A percentile compares a stretch with the other conserved stretches of the same genome.
Evolutionary conservation across 169 alveolate genomes (phyloP).

Genomic region (Amoebophrya sp.): DNA sequence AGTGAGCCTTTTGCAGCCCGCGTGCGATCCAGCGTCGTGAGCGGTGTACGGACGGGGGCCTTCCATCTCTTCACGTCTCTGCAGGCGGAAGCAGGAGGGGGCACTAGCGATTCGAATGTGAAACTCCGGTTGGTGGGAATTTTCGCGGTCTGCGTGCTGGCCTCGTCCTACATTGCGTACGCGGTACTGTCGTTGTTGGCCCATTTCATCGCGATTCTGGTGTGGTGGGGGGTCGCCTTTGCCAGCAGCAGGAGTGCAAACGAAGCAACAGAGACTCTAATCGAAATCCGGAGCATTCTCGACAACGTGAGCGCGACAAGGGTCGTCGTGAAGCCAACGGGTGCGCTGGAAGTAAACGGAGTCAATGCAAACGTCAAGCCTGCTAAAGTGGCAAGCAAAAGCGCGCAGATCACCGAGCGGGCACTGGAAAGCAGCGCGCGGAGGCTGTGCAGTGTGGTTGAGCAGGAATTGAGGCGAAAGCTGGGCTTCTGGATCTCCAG

Average conservation of each 20-base stretch:
- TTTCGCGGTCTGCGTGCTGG: background rate
- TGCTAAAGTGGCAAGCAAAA: too few relatives aligned
- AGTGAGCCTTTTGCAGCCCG: background rate
- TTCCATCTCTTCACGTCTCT: background rate
- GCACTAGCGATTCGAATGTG: background rate
- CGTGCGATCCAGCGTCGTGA: background rate
- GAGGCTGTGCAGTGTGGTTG: background rate
- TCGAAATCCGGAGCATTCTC: background rate
- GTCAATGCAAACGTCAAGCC: background rate
- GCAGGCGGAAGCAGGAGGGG: background rate
- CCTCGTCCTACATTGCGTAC: background rate
- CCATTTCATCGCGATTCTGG: background rate
- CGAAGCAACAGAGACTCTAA: background rate
- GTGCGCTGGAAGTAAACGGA: background rate
- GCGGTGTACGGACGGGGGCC: background rate
- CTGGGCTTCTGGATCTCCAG: background rate
- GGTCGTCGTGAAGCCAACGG: background rate
- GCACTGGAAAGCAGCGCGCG: background rate
- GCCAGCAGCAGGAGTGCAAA: background rate
- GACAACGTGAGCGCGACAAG: background rate
- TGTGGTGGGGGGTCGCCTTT: constrained; percentile 10
- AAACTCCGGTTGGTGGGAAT: background rate
- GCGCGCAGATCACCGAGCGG: background rate
- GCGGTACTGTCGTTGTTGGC: background rate
- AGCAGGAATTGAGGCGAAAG: background rate